Percentiles rank a stretch among this genome's conserved stretches.
phyloP scores from a whole-genome alignment of 345 rosid species.

The Lenwebbia sp. region DNA sequence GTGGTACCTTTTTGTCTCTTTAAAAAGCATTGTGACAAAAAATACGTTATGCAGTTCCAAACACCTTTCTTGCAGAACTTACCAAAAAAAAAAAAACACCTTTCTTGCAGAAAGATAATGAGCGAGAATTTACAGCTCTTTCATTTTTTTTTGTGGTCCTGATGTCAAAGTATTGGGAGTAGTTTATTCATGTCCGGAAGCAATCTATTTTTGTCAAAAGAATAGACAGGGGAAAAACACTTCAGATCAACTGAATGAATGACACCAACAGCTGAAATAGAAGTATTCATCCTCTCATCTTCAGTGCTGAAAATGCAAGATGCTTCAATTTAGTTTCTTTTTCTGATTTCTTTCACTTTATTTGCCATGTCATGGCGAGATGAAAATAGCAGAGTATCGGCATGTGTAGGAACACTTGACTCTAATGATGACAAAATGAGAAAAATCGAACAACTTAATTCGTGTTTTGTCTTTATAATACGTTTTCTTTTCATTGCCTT shows the following conservation, averaged over 20 bases:
- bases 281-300: neutral
- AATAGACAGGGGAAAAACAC: neutral
- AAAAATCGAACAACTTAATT: neutral
- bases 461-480: neutral
- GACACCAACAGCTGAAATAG: neutral
- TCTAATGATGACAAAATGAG: neutral
- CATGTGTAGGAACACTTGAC: neutral
- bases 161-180: neutral
- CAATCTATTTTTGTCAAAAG: neutral
- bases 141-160: neutral
- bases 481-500: neutral
- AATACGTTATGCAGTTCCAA: neutral
- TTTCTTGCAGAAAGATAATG: neutral
- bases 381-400: neutral
- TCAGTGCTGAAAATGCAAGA: neutral
- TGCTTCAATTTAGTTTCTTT: neutral
- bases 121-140: neutral
- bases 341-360: neutral
- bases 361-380: neutral
- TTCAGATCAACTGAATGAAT: neutral
- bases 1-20: conserved; percentile 43
- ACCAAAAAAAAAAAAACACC: too few species aligned
- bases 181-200: neutral
- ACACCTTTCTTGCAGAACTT: too few species aligned
- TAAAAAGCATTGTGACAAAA: neutral